phyloP scores from a whole-genome alignment of 192 early-diverging fungal genomes.

The Dimargaris cristalligena region DNA sequence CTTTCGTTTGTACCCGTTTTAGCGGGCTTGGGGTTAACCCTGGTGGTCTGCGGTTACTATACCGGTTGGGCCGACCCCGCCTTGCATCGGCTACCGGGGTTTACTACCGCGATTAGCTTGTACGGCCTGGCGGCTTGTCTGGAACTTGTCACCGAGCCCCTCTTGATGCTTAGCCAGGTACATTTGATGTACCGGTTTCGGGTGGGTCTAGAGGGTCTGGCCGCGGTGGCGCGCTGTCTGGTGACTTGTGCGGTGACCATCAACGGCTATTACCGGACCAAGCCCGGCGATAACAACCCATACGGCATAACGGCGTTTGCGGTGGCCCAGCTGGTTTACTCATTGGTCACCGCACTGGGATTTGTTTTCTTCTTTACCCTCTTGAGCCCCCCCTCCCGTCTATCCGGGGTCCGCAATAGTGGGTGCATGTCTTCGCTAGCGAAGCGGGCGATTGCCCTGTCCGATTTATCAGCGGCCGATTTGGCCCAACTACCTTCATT shows the following conservation, averaged over 20 bases:
- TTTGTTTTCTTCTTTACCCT: constrained; percentile 34
- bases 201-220: constrained; percentile 66
- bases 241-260: constrained; percentile 45
- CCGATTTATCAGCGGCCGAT: neutral
- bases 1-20: constrained; percentile 51
- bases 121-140: constrained; percentile 61
- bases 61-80: constrained; percentile 21
- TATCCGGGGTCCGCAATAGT: too few relatives aligned
- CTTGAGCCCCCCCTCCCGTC: too few relatives aligned
- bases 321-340: constrained; percentile 59
- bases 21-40: constrained; percentile 39
- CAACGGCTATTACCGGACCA: constrained; percentile 18
- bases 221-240: constrained; percentile 55
- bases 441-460: neutral
- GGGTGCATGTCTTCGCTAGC: too few relatives aligned
- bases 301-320: constrained; percentile 65
- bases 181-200: constrained; percentile 59
- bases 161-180: constrained; percentile 57
- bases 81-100: constrained; percentile 23
- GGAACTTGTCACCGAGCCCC: constrained; percentile 73
- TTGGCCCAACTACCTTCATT: neutral
- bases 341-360: constrained; percentile 33
- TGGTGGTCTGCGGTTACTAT: constrained; percentile 34
- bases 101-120: constrained; percentile 34
- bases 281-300: constrained; percentile 17